phyloP scores from a whole-genome alignment of 768 basidiomycete species.

The Boletus vermiculosoides region DNA sequence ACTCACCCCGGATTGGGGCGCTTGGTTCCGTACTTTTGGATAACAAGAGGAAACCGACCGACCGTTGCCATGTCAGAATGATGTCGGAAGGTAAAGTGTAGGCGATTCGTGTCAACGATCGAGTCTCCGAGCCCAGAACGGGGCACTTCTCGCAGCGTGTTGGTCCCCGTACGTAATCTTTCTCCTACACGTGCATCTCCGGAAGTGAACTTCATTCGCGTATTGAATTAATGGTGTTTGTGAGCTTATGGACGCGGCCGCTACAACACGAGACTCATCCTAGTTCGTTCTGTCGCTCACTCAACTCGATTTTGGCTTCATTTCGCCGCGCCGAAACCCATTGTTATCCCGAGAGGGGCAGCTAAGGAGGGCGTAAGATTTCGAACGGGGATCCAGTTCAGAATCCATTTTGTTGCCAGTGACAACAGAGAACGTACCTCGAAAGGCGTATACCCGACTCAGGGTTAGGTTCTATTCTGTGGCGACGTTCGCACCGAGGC shows the following conservation, averaged over 20 bases:
- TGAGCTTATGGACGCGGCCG: conserved; percentile 10
- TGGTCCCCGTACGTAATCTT: conserved; percentile 24
- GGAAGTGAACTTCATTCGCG: conserved; percentile 24
- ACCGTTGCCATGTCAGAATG: conserved; percentile 27
- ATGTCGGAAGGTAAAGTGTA: conserved; percentile 7
- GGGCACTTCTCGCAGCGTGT: conserved; percentile 24
- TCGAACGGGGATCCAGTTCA: conserved; percentile 24
- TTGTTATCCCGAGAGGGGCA: background rate
- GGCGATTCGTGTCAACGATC: conserved; percentile 28
- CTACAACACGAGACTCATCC: conserved; percentile 20
- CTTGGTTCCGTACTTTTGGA: conserved; percentile 7
- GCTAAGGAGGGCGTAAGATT: conserved; percentile 5
- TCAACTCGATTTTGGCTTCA: conserved; percentile 5
- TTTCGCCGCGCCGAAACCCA: conserved; percentile 12
- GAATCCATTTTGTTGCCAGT: conserved; percentile 24
- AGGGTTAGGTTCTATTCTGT: conserved; percentile 4
- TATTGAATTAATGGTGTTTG: conserved; percentile 11
- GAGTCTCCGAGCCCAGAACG: conserved; percentile 27
- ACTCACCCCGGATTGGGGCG: conserved; percentile 19
- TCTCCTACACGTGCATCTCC: conserved; percentile 25
- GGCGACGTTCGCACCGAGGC: conserved; percentile 5
- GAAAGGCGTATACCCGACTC: conserved; percentile 5
- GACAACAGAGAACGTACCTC: conserved; percentile 25
- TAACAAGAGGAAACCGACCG: conserved; percentile 8
- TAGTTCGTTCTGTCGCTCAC: conserved; percentile 10